These are phyloP conservation scores for Neonectria hederae DNA, from an alignment of 2,329 filamentous ascomycete genomes.

Conservation along the genomic window DNA sequence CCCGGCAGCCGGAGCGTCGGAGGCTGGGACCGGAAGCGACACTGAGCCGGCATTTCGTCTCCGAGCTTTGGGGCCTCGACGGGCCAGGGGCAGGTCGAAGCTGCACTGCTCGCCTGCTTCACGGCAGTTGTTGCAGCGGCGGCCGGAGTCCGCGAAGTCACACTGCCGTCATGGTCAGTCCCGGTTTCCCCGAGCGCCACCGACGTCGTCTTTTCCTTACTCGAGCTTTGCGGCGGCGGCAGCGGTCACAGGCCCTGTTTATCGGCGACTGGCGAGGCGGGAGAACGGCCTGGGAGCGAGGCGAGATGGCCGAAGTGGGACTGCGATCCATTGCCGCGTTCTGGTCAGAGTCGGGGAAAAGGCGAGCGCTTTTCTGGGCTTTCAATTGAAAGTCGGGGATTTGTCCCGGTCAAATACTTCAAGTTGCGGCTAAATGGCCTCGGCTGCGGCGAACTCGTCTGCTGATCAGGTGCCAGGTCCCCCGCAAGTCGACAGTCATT, in stretches of 20 bases:
- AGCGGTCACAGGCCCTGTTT: slow-evolving; percentile 49
- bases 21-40: neutral
- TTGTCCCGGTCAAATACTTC: slow-evolving; percentile 32
- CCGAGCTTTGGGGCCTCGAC: slow-evolving; percentile 50
- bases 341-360: neutral
- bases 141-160: slow-evolving; percentile 36
- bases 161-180: slow-evolving; percentile 37
- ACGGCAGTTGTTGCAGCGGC: slow-evolving; percentile 47
- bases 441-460: neutral
- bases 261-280: slow-evolving; percentile 33
- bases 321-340: slow-evolving; percentile 21
- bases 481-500: slow-evolving; percentile 16
- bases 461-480: slow-evolving; percentile 1
- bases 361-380: neutral
- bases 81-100: slow-evolving; percentile 50
- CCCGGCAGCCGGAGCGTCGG: slow-evolving; percentile 16
- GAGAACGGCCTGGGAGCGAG: slow-evolving; percentile 25
- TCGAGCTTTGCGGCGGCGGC: slow-evolving; percentile 50
- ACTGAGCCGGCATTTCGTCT: slow-evolving; percentile 5
- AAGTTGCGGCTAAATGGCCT: neutral
- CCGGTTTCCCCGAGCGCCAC: slow-evolving; percentile 27
- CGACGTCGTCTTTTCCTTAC: slow-evolving; percentile 32
- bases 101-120: slow-evolving; percentile 47
- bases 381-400: slow-evolving; percentile 24
- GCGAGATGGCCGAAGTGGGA: slow-evolving; percentile 32